Evolutionary conservation across 129 eudicot species (phyloP), one percentile per base, ranked within the genome.

Genomic region (Lonicera japonica): DNA sequence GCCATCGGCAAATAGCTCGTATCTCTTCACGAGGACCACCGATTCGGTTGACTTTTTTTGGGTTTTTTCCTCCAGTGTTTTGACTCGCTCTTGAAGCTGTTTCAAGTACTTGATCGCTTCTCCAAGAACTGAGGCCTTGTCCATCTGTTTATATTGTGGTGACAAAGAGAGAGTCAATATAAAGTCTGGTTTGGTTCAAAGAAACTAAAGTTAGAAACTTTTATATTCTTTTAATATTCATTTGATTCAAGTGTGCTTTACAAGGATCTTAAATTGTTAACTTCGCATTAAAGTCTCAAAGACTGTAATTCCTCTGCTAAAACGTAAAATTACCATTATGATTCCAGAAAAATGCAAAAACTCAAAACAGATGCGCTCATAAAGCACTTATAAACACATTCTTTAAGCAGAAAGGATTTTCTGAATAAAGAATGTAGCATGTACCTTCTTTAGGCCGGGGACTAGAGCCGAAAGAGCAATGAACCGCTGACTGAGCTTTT

Each of bases 111-210:
- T 83, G 48, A 88, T 85, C 21, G 94, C 94, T 65, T 88, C 96
- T 61, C 89, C 96, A 74, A 88, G 94, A 77, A 88, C 83, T 22
- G 96, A 84, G 40, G 94, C 96, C 69, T 88, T 88, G 80, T 88
- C 96, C 96, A 88, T 88, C 96, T 88, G 63, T 52, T 29, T 18
- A 14, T 21, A 52, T 8, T 8, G 56, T 21, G 34, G 14, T 21
- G 3, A 72, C 52, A 53, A 52, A 23, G 22, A 29, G 36, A 29
- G 6, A 25, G 10, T 8, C 2, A 29, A 29, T 29, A n/a, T n/a
- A n/a, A n/a, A n/a, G n/a, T n/a, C n/a, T n/a, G n/a, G n/a, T n/a
- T n/a, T n/a, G n/a, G n/a, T n/a, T 29, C 6, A 29, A 29, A 29
- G 36, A 29, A 29, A 29, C 36, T 29, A 29, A 29, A 29, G n/a